Evolutionary conservation across 225 moss, liverwort and hornwort genomes (phyloP), one percentile per base, ranked within the genome.

Genomic region (Polytrichum formosum): DNA sequence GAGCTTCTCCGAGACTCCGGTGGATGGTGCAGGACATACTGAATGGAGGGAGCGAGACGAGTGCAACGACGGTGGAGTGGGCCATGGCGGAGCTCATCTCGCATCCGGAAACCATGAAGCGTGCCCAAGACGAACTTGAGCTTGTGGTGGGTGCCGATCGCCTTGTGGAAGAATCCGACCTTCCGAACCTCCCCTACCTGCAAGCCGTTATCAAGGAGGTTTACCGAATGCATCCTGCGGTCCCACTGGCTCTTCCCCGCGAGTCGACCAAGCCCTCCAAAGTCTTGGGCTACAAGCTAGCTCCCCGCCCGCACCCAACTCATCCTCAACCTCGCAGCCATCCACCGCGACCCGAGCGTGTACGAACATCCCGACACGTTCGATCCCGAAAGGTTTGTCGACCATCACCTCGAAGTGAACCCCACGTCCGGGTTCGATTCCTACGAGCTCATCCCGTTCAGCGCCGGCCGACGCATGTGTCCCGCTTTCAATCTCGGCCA

Each of bases 261-360:
- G 88, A 79, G 67, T 86, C 88, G 37, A 77, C 69, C 4, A 61
- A 76, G 46, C 70, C 79, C 13, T 85, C 87, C 28, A 54, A 72
- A 22, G 64, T 85, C 28, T 59, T 62, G 26, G 81, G 82, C 18
- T 80, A 76, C 37, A 64, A 75, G 23, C 81, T 94, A 75, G 23
- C 81, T 94, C 69, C 94, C 92, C 16, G 81, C 70, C 18, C 77
- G 87, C 53, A 88, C 88, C 0, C 74, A 86, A 58, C 77, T 94
- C 21, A 78, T 94, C 17, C 86, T 94, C 70, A 82, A 73, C 70
- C 75, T 71, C 55, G 86, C 76, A 54, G 84, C 84, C 19, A 78
- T 84, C 29, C 33, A 33, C 7, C 33, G 33, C 33, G 33, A 33
- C 7, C 33, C 33, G 7, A 7, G 7, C 8, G 7, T 81, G 1